Evolutionary conservation across 2,329 filamentous ascomycete species (phyloP), one percentile per base, ranked within the genome.

Genomic region (Fusarium tuaranense): DNA sequence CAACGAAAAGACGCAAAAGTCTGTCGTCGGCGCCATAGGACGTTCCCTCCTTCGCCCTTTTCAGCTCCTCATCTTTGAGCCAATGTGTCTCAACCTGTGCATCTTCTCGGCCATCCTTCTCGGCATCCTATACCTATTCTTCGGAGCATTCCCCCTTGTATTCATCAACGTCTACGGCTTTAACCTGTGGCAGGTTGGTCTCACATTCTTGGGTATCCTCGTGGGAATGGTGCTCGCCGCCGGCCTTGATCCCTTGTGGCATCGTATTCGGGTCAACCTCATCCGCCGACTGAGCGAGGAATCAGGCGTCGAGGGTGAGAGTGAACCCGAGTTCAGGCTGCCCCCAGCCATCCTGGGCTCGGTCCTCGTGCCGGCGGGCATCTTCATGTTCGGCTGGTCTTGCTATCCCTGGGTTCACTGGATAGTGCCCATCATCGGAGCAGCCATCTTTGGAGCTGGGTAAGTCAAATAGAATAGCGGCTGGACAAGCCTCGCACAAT

Each of bases 351-450:
- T 95, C 62, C 81, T 88, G 9, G 96, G 95, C n/a, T 92, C 92
- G 1, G 83, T 95, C 53, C 83, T 97, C 12, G 94, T 97, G 36
- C 94, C 95, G 7, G 86, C 93, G 66, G 94, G 94, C 8, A 84
- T 98, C 18, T 97, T 98, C 82, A 93, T 94, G 84, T 98, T 98
- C 83, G 95, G 91, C 10, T 98, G 95, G 93, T 95, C 94, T 6
- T 93, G 93, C 16, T 95, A 92, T 81, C 82, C 91, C 3, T 88
- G 83, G 76, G 89, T 98, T 59, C 92, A 94, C 83, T 96, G 92
- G 92, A 93, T 94, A 71, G 88, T 92, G 55, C 92, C 93, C 30
- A 92, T 95, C 74, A 92, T 95, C 82, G 93, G 92, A 22, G 93
- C 91, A 32, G 87, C 82, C 48, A 85, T 95, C 53, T 95, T 95